Base-by-base conservation (phyloP, 1,284 basidiomycete genomes). In the Cutaneotrichosporon cutaneum region DNA sequence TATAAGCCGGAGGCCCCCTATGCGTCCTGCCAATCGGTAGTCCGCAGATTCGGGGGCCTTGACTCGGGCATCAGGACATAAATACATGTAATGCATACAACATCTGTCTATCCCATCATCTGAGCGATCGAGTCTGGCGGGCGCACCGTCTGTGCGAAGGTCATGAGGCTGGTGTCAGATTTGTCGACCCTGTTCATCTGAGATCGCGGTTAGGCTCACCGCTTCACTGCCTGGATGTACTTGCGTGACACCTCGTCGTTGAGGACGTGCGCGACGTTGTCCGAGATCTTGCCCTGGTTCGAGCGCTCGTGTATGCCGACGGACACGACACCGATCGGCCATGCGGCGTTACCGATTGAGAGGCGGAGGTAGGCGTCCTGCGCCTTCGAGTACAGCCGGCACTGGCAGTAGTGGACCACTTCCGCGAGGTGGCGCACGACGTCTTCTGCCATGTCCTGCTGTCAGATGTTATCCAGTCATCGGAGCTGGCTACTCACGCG, bases 261-360 rank as follows among this genome's bases (percentile, higher is more conserved):
- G 62, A 99, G 80, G 2, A 98, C 95, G 79, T 99, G 96, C 0
- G 95, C 96, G 5, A 99, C 92, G 73, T 95, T 93, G 77, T 96
- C 94, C 42, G 90, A 88, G 65, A 99, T 98, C 81, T 97, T 98
- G 77, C 98, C 94, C 70, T 94, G 87, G 0, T 94, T 94, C 1
- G 92, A 94, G 74, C 96, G 89, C 79, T 96, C 95, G 81, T 99
- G 96, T 67, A 99, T 98, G 82, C 95, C 93, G 81, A 97, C 95
- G 90, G 95, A 95, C 62, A 96, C 99, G 6, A 99, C 96, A 59
- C 96, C 96, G 73, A 99, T 98, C 0, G 96, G 96, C 96, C 96
- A 99, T 1, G 96, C 94, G 0, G 96, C 95, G 74, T 97, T 99
- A 18, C 96, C 96, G 65, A 99, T 99, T 4, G 91, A 94, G 35